phyloP scores from a whole-genome alignment of 2,329 filamentous ascomycete genomes.

The Penicillium sp. region DNA sequence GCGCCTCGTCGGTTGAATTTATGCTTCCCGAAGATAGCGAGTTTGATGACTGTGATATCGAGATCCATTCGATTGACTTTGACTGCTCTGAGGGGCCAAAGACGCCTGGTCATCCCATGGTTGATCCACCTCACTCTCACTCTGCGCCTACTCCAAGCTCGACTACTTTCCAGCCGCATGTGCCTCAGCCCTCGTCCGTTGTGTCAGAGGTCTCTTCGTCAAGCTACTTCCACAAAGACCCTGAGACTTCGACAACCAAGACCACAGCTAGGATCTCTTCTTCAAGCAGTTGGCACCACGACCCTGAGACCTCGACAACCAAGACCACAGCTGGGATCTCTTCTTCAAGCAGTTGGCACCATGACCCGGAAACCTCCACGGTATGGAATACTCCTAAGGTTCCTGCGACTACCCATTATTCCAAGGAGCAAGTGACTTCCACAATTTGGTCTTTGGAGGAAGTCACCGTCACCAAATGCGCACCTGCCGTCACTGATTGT shows the following conservation, averaged over 20 bases:
- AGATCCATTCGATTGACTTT: slow-evolving; percentile 38
- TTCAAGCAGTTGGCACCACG: neutral
- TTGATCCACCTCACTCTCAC: neutral
- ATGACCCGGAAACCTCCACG: neutral
- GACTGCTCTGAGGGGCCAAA: slow-evolving; percentile 21
- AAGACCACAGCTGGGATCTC: neutral
- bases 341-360: neutral
- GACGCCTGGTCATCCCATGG: neutral
- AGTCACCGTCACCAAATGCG: slow-evolving; percentile 38
- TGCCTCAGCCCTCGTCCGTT: neutral
- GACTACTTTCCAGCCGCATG: neutral
- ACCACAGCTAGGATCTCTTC: neutral
- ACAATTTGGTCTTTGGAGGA: slow-evolving; percentile 33
- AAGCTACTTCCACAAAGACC: neutral
- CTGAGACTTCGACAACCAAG: neutral
- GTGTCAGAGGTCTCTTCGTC: neutral
- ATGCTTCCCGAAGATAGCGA: slow-evolving; percentile 56
- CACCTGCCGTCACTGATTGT: slow-evolving; percentile 47
- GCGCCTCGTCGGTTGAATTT: slow-evolving; percentile 75
- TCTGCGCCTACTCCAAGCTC: neutral
- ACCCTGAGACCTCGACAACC: neutral
- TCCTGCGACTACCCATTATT: neutral
- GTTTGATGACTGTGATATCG: slow-evolving; percentile 64
- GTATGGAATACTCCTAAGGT: neutral
- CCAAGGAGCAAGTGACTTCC: slow-evolving; percentile 22